Base-by-base conservation (phyloP, 2,329 filamentous ascomycete genomes). In the Exserohilum turcica region DNA sequence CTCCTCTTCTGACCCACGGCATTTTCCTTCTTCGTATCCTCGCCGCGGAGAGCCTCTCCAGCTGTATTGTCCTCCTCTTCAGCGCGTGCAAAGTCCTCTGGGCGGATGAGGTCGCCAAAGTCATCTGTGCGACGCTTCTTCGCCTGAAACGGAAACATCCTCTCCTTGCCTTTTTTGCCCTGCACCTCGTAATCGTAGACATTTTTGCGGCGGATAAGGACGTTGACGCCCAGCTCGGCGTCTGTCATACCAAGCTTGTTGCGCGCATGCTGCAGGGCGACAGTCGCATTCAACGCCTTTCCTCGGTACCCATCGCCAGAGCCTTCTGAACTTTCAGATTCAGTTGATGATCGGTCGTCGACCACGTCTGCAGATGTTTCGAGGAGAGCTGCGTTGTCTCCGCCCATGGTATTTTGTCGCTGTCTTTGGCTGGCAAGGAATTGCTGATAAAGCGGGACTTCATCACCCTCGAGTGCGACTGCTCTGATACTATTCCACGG, bases 181-280 rank as follows among this genome's bases (percentile, higher is more conserved):
- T 91, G 84, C 1, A 97, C 89, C 68, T 97, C 91, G 64, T 90
- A 99, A 74, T 99, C 94, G 71, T 94, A 90, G n/a, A 95, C 86
- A 12, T 88, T 90, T 71, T 92, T 95, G 63, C 90, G 88, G 63
- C 94, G 90, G 35, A 97, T 82, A 8, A 99, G 80, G 42, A 99
- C 85, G 62, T 95, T 97, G 61, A 97, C 86, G 15, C 94, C 94
- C 3, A 97, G 81, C 64, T 97, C 94, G 60, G 93, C 91, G 62
- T 97, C 92, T 47, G 86, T 92, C 33, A 96, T 80, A 0, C 90
- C 90, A 19, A 93, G 84, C 73, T 96, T 96, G 36, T 71, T 70
- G 56, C 91, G 86, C 59, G 89, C 86, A 74, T 96, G 91, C 7
- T 89, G 90, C 65, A 97, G 81, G 0, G 91, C 90, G 0, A 91